Base-by-base conservation (phyloP, 164 flowering plant species). In the Magnolia kwangsiensis region DNA sequence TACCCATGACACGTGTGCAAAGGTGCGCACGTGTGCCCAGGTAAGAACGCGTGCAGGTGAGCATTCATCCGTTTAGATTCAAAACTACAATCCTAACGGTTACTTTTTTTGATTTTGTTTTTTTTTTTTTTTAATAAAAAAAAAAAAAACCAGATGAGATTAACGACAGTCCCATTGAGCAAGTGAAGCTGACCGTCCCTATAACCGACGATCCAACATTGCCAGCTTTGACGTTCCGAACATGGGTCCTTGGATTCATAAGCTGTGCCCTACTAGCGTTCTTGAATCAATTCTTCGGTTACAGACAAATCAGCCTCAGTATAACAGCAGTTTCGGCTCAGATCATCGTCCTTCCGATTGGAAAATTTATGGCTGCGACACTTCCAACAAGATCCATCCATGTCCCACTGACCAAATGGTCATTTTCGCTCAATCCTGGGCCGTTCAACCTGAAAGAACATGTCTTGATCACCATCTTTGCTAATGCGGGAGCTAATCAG, bases 271-370 rank as follows among this genome's bases (percentile, higher is more conserved):
- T 95, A 6, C 84, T 95, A 0, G 93, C 99, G 1, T 95, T 95
- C 81, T 83, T 95, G 21, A 95, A 95, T 89, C 98, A 93, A 84
- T 93, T 95, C 85, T 95, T 95, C 81, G 91, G 95, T 92, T 95
- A 91, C 86, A 51, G 99, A 6, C 88, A 82, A 7, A 88, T 92
- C 84, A 96, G 97, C 0, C 78, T 95, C 8, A 63, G 90, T 6
- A 90, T 95, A 78, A 85, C 96, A 0, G 88, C 95, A 16, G 86
- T 93, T 20, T 90, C 97, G 0, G 97, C 98, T 2, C 98, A 93
- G 79, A 91, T 93, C 1, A 96, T 92, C 0, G 99, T 93, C 21
- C 93, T 95, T 8, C 99, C 98, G 0, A 83, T 95, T 0, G 99
- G 99, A 0, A 91, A 80, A 50, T 83, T 91, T 5, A 92, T 95